Base-by-base conservation (phyloP, 805 yeast genomes). In the Monosporozyma servazzii region DNA sequence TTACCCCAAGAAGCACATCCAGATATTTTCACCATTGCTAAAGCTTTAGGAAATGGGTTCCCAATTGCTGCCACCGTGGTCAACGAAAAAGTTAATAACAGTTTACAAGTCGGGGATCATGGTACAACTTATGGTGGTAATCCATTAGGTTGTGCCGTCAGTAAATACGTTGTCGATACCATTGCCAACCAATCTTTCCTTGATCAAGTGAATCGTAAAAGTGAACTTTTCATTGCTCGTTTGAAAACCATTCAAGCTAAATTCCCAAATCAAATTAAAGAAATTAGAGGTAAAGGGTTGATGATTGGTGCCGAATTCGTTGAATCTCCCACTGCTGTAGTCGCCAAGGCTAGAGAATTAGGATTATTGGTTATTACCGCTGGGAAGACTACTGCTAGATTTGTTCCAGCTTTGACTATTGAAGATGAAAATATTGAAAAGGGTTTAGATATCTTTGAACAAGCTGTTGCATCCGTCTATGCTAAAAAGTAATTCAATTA, bases 81-180 rank as follows among this genome's bases (percentile, higher is more conserved):
- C 52, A 80, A 87, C 50, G 93, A 88, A 57, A 76, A 79, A 48
- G 85, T 93, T 25, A 95, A 89, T 63, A 67, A 73, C 10, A 79
- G 74, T 1, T 72, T 93, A 58, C 75, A 80, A 52, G 91, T 88
- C 21, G 99, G 99, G 52, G 99, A 93, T 33, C 98, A 91, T 71
- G 98, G 98, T 50, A 90, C 97, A 23, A 91, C 98, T 23, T 91
- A 86, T 67, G 98, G 98, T 70, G 98, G 99, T 51, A 93, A 93
- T 68, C 98, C 98, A 51, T 73, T 93, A 56, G 98, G 89, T 5
- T 76, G 91, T 36, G 80, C 90, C 55, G 79, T 93, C 48, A 96
- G 89, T 5, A 72, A 76, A 43, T 82, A 85, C 62, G 96, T 93
- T 13, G 70, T 93, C 23, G 81, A 77, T 50, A 77, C 80, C 59